Evolutionary conservation across 2,329 filamentous ascomycete species (phyloP), one percentile per base, ranked within the genome.

Genomic region (Cercospora sp.): DNA sequence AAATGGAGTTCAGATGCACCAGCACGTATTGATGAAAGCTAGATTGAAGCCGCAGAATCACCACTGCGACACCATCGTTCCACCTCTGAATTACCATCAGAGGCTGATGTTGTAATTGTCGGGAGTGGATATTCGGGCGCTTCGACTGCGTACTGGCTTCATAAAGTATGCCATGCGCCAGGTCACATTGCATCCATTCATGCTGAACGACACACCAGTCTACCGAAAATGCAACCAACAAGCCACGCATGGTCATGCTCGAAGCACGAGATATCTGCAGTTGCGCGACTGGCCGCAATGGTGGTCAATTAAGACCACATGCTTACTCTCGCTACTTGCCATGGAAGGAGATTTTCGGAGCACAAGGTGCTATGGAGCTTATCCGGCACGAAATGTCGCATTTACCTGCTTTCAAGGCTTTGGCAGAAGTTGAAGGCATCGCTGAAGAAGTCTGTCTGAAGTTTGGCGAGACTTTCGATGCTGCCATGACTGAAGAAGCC

Each of bases 61-160:
- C 64, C 68, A 2, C 57, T 75, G 34, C 67, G 71, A 18, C 59
- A 73, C 28, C 71, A 67, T 43, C 62, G 63, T 26, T 73, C 72
- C 7, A 70, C 64, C 16, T 62, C 66, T 16, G 64, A 71, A 1
- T 68, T 78, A 2, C 77, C 77, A 2, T 26, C 61, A 16, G 74
- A 83, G 68, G 78, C 81, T 18, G 82, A 84, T 75, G 81, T 84
- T 12, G 76, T 77, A 7, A 83, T 86, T 45, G 75, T 86, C n/a
- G 85, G 85, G 18, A 84, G 84, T n/a, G 85, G 85, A 12, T 85
- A 85, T 63, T 74, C 77, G 37, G 77, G 81, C 8, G 73, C 75
- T 24, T 64, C 76, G 6, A 69, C 73, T 4, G 74, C 76, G 12
- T 77, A 77, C 53, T 77, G 75, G 73, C 66, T 78, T 5, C 70